These are phyloP conservation scores for Xylariaceae sp. DNA, from an alignment of 2,329 filamentous ascomycete species.

Conservation along the genomic window DNA sequence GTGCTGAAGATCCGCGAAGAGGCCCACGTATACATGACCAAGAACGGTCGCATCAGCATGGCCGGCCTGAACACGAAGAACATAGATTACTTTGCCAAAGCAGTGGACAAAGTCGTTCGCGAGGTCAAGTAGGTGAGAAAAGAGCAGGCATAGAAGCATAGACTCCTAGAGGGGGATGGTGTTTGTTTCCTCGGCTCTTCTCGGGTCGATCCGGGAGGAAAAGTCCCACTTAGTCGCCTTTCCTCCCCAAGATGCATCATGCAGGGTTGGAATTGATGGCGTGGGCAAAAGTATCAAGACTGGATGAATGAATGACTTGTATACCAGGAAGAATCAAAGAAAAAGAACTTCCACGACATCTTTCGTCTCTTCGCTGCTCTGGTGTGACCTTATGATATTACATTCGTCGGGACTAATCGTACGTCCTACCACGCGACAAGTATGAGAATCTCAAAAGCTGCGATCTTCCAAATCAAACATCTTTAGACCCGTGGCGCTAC, in stretches of 20 bases:
- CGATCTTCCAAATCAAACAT: too few relatives aligned
- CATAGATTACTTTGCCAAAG: constrained; percentile 87
- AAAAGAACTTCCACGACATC: constrained; percentile 2
- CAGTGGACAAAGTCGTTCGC: constrained; percentile 78
- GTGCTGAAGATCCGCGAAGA: constrained; percentile 66
- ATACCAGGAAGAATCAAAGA: constrained; percentile 9
- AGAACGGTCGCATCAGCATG: constrained; percentile 98
- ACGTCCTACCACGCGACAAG: too few relatives aligned
- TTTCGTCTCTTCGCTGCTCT: background rate
- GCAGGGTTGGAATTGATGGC: too few relatives aligned
- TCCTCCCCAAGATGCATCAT: too few relatives aligned
- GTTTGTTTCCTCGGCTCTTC: constrained; percentile 5
- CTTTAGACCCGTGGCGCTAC: too few relatives aligned
- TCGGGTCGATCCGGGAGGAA: constrained; percentile 6
- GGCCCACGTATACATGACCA: constrained; percentile 85
- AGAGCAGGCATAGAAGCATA: background rate
- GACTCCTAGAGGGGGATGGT: constrained; percentile 3
- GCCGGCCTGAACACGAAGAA: constrained; percentile 92
- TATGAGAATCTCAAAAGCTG: too few relatives aligned
- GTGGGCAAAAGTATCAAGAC: constrained; percentile 5
- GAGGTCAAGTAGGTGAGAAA: constrained; percentile 32
- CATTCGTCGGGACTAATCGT: background rate
- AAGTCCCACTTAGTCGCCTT: constrained; percentile 12
- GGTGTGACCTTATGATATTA: background rate
- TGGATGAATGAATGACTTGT: constrained; percentile 4